Percentiles rank a stretch among this genome's conserved stretches.
Conservation (phyloP, 345 rosid species). For the Citrus sp. region DNA sequence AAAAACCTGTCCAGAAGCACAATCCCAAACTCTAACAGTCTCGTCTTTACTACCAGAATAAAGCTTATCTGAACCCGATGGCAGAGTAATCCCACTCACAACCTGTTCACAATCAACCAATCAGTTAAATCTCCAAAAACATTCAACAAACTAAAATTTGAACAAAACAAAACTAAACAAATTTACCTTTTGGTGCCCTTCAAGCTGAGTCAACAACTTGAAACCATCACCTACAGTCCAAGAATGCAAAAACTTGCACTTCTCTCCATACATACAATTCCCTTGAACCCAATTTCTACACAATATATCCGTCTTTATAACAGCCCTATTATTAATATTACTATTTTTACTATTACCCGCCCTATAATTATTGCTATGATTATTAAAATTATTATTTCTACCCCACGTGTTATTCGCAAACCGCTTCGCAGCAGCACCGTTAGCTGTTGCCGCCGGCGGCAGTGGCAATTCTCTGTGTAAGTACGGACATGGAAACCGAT, state of each 20-base stretch:
- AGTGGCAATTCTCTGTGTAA: conserved; percentile 74
- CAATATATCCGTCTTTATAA: conserved; percentile 63
- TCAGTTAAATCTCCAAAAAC: conserved; percentile 7
- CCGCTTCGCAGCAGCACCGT: conserved; percentile 51
- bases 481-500: conserved; percentile 61
- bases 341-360: conserved; percentile 40
- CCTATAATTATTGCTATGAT: conserved; percentile 20
- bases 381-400: conserved; percentile 46
- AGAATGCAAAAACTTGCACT: conserved; percentile 80
- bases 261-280: conserved; percentile 69
- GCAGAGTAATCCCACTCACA: conserved; percentile 82
- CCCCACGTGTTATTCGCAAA: conserved; percentile 70
- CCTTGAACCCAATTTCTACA: conserved; percentile 92
- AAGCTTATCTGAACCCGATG: conserved; percentile 84
- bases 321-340: conserved; percentile 19
- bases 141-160: neutral
- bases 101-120: conserved; percentile 40
- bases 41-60: conserved; percentile 76
- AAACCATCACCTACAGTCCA: conserved; percentile 89
- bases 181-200: conserved; percentile 80
- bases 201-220: conserved; percentile 69
- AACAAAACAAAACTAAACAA: neutral
- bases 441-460: conserved; percentile 29
- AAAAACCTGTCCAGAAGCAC: conserved; percentile 88
- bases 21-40: conserved; percentile 88